phyloP scores from a whole-genome alignment of 306 rosid species.

The Quillaja saponaria region DNA sequence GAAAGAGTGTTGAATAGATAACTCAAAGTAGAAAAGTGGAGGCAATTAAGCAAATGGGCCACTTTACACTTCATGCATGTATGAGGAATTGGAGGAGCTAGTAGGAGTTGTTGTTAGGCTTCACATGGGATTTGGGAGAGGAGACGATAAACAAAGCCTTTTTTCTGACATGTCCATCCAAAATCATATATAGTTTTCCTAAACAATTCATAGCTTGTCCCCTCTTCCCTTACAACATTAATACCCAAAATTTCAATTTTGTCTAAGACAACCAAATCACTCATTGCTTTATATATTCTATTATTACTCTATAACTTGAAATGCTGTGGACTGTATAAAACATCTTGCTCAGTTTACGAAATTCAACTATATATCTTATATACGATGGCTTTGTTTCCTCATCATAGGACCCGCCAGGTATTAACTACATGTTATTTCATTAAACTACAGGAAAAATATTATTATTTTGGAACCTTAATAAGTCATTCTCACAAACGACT shows the following conservation, averaged over 20 bases:
- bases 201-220: conserved; percentile 57
- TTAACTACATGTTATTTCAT: conserved; percentile 26
- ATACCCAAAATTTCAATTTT: conserved; percentile 36
- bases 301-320: conserved; percentile 34
- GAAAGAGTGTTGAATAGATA: conserved; percentile 33
- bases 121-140: conserved; percentile 83
- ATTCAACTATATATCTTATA: no score
- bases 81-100: no score
- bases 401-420: conserved; percentile 18
- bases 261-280: conserved; percentile 36
- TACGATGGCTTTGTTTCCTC: no score
- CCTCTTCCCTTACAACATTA: conserved; percentile 38
- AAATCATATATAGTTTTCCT: conserved; percentile 54
- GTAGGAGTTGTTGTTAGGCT: conserved; percentile 40
- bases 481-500: no score
- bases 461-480: conserved; percentile 18
- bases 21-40: conserved; percentile 21
- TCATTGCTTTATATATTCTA: conserved; percentile 32
- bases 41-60: conserved; percentile 33
- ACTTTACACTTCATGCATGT: conserved; percentile 54
- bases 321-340: conserved; percentile 15
- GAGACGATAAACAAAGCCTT: conserved; percentile 38
- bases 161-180: conserved; percentile 61
- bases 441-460: neutral
- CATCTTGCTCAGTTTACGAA: no score